Conservation (phyloP, 2,329 filamentous ascomycete species). For the Paraconiothyrium sp. region DNA sequence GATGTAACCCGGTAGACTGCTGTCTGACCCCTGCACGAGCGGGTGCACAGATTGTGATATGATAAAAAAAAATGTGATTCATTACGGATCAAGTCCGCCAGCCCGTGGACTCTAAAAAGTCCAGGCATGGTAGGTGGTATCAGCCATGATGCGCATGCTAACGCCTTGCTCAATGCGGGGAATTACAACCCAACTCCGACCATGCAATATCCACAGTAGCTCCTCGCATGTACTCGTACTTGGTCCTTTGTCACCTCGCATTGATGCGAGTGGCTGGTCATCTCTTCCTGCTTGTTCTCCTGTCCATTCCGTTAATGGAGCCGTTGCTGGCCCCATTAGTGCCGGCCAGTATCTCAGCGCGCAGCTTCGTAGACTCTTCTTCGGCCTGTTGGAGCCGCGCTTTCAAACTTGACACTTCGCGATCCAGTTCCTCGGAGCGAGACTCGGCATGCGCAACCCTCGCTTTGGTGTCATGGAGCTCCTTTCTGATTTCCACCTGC, state of each 20-base stretch:
- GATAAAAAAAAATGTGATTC: background rate
- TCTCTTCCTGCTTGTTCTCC: background rate
- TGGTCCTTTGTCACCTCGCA: no score
- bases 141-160: background rate
- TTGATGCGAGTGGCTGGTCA: background rate
- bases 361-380: background rate
- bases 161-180: conserved; percentile 8
- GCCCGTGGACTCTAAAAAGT: background rate
- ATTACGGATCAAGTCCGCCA: background rate
- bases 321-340: background rate
- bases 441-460: background rate
- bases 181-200: background rate
- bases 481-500: background rate
- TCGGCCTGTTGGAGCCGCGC: background rate
- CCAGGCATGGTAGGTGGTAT: conserved; percentile 8
- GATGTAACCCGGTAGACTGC: background rate
- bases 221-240: no score
- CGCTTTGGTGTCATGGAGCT: background rate
- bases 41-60: background rate
- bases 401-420: conserved; percentile 1
- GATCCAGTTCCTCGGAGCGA: background rate
- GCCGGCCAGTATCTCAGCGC: background rate
- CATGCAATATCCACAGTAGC: background rate
- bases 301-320: background rate
- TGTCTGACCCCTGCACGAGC: background rate